phyloP scores from a whole-genome alignment of 768 basidiomycete genomes.

The Amanita subjunquillea region DNA sequence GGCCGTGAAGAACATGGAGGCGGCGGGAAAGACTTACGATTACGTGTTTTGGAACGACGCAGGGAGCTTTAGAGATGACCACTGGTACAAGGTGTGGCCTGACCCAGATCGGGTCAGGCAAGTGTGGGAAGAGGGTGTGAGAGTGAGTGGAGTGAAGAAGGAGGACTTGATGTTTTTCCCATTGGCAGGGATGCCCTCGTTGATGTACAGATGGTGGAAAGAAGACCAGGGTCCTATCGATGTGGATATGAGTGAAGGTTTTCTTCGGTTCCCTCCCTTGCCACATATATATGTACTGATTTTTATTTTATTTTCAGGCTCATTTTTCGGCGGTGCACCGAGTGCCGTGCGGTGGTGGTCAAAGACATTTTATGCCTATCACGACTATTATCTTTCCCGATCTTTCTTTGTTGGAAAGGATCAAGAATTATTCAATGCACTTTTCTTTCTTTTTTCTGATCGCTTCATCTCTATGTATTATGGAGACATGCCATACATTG shows the following conservation, averaged over 20 bases:
- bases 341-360: conserved; percentile 35
- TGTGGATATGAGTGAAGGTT: conserved; percentile 41
- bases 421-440: conserved; percentile 40
- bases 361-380: conserved; percentile 35
- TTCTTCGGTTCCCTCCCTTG: conserved; percentile 4
- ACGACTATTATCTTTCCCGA: conserved; percentile 37
- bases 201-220: conserved; percentile 24
- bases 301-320: conserved; percentile 25
- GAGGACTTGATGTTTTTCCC: conserved; percentile 44
- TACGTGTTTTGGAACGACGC: conserved; percentile 55
- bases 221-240: conserved; percentile 41
- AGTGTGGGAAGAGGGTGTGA: conserved; percentile 26
- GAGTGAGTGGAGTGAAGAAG: conserved; percentile 16
- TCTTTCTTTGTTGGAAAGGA: conserved; percentile 48
- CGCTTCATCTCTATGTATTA: conserved; percentile 32
- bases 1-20: conserved; percentile 20
- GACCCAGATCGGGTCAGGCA: conserved; percentile 26
- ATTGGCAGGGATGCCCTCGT: conserved; percentile 23
- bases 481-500: conserved; percentile 11
- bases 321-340: conserved; percentile 46
- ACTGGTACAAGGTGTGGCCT: conserved; percentile 40
- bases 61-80: conserved; percentile 35
- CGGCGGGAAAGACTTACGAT: conserved; percentile 25
- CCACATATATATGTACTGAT: background rate
- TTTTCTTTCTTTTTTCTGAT: conserved; percentile 33